Percentiles rank a stretch among this genome's conserved stretches.
Evolutionary conservation across 371 early-diverging fungal species (phyloP).

Genomic region (Mortierella sp.): DNA sequence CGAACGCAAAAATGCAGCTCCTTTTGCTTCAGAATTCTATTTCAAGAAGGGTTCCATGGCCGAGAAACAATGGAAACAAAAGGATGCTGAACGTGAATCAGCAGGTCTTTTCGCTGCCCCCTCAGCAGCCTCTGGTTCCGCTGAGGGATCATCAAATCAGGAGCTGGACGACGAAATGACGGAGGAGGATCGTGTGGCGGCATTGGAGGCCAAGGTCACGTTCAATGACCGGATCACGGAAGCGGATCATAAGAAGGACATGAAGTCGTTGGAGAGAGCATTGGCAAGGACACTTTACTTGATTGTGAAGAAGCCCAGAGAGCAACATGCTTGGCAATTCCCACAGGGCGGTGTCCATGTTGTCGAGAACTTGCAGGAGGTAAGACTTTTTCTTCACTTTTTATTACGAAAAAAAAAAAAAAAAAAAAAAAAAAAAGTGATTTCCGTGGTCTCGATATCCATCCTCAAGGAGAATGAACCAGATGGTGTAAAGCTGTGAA

Average conservation of each 20-base stretch:
- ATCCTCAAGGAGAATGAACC: not conserved
- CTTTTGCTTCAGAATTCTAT: slow-evolving; percentile 86
- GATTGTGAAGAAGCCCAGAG: slow-evolving; percentile 73
- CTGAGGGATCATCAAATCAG: slow-evolving; percentile 4
- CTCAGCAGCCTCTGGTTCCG: slow-evolving; percentile 16
- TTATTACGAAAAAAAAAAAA: no score
- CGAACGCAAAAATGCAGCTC: slow-evolving; percentile 67
- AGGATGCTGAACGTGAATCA: slow-evolving; percentile 38
- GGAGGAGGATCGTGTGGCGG: slow-evolving; percentile 61
- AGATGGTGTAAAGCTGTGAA: not conserved
- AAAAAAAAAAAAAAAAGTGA: not conserved
- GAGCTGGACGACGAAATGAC: slow-evolving; percentile 38
- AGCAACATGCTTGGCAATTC: slow-evolving; percentile 77
- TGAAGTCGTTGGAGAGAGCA: slow-evolving; percentile 78
- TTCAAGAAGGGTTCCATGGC: slow-evolving; percentile 90
- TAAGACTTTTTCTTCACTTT: slow-evolving; percentile 17
- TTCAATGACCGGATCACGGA: slow-evolving; percentile 67
- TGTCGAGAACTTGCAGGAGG: slow-evolving; percentile 74
- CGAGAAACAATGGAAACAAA: slow-evolving; percentile 77
- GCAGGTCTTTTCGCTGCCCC: slow-evolving; percentile 14
- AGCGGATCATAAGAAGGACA: slow-evolving; percentile 74
- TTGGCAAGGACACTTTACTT: slow-evolving; percentile 81
- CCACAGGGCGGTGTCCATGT: slow-evolving; percentile 76
- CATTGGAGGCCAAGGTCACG: slow-evolving; percentile 56
- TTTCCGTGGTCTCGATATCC: not conserved